A percentile compares a stretch with the other conserved stretches of the same genome.
These are phyloP conservation scores for Penicillium griseofulvum DNA, from an alignment of 2,329 filamentous ascomycete species.

Conservation along the genomic window DNA sequence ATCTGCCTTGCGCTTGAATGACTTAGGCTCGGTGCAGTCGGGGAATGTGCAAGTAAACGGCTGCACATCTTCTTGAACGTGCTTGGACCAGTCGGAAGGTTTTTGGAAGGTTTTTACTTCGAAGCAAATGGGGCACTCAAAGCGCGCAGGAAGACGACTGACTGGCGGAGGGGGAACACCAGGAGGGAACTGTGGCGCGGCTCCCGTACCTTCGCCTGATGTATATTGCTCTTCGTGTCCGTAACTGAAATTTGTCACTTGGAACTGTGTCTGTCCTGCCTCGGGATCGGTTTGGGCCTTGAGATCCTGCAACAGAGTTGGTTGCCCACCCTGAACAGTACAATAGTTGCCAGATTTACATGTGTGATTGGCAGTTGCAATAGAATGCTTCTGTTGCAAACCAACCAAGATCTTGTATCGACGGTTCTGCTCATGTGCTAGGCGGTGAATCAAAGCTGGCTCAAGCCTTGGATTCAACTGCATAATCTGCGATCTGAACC, in stretches of 20 bases:
- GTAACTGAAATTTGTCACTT: conserved; percentile 54
- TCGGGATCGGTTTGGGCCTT: conserved; percentile 56
- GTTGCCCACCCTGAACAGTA: conserved; percentile 64
- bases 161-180: conserved; percentile 83
- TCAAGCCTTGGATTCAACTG: conserved; percentile 70
- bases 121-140: conserved; percentile 88
- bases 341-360: conserved; percentile 66
- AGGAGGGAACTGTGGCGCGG: conserved; percentile 69
- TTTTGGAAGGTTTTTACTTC: conserved; percentile 81
- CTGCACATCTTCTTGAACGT: conserved; percentile 89
- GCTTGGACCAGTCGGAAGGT: conserved; percentile 95
- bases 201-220: conserved; percentile 65
- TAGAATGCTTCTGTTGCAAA: conserved; percentile 59
- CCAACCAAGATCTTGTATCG: conserved; percentile 76
- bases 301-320: conserved; percentile 59
- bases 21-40: conserved; percentile 77
- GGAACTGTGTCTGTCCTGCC: conserved; percentile 53
- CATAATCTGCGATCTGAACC: conserved; percentile 72
- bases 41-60: conserved; percentile 92
- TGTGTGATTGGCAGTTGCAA: conserved; percentile 56
- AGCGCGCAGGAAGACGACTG: conserved; percentile 72
- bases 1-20: conserved; percentile 92
- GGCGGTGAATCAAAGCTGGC: conserved; percentile 71
- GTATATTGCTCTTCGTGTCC: conserved; percentile 66
- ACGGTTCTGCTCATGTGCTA: conserved; percentile 75